Percentiles rank a stretch among this genome's conserved stretches.
Conservation (phyloP, 345 rosid species). For the Boechera retrofracta region DNA sequence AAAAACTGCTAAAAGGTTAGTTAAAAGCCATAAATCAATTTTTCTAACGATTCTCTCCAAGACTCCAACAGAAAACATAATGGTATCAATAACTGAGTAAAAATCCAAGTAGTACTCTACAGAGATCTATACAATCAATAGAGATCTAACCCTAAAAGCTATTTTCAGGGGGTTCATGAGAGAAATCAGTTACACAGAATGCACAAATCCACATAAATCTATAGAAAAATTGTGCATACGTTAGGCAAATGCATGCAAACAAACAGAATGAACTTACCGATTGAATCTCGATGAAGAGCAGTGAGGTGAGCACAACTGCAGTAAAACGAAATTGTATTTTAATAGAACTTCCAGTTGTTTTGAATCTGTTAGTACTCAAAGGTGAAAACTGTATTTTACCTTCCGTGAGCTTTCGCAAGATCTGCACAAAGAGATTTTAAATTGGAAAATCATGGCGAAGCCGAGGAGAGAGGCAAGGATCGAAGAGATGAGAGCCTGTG, state of each 20-base stretch:
- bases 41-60: no score
- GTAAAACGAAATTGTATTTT: conserved; percentile 19
- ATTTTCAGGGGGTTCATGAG: not conserved
- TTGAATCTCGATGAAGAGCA: conserved; percentile 92
- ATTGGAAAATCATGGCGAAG: no score
- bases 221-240: not conserved
- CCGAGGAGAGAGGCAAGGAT: no score
- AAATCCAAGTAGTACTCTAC: not conserved
- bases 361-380: conserved; percentile 10
- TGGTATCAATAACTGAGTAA: not conserved
- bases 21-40: no score
- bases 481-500: no score
- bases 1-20: no score
- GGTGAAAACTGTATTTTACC: conserved; percentile 44
- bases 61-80: no score
- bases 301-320: conserved; percentile 96
- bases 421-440: conserved; percentile 92
- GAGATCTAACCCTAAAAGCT: conserved; percentile 39
- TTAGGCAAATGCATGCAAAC: not conserved
- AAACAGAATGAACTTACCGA: conserved; percentile 52
- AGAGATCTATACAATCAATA: not conserved
- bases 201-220: conserved; percentile 15
- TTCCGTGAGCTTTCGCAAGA: conserved; percentile 88
- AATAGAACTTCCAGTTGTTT: not conserved
- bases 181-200: conserved; percentile 5